phyloP scores from a whole-genome alignment of 23 red algal species.

The Cyanidioschyzon merolae region DNA sequence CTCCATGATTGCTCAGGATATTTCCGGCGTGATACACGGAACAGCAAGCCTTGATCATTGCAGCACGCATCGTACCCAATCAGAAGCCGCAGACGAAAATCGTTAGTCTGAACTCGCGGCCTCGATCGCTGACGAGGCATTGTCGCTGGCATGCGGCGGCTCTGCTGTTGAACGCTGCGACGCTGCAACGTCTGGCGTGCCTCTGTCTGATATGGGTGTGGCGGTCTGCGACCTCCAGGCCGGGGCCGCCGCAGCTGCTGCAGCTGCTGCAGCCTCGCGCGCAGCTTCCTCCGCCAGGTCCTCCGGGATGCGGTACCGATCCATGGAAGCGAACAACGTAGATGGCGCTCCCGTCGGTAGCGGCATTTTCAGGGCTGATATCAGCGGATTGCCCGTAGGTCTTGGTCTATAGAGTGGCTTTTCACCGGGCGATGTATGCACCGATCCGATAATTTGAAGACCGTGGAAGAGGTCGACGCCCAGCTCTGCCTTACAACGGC shows the following conservation, averaged over 20 bases:
- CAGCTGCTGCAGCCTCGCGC: not conserved
- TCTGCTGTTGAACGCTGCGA: too few relatives aligned
- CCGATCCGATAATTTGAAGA: not conserved
- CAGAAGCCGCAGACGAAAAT: too few relatives aligned
- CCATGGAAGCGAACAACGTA: not conserved
- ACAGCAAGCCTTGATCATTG: too few relatives aligned
- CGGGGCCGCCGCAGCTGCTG: not conserved
- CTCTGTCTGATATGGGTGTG: too few relatives aligned
- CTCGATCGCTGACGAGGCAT: too few relatives aligned
- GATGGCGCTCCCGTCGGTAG: not conserved
- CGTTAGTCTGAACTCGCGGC: too few relatives aligned
- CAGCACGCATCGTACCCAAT: too few relatives aligned
- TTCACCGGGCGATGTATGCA: not conserved
- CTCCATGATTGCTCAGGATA: too few relatives aligned
- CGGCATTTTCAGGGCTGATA: not conserved
- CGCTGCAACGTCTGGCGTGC: too few relatives aligned
- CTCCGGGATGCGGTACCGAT: not conserved
- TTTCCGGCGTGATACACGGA: too few relatives aligned
- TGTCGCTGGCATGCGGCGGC: too few relatives aligned
- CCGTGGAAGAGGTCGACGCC: not conserved
- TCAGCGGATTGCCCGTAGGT: not conserved
- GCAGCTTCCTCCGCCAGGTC: slow-evolving; percentile 9
- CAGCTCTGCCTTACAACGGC: not conserved
- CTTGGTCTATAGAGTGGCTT: not conserved
- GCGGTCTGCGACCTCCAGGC: too few relatives aligned